phyloP scores from a whole-genome alignment of 1,284 basidiomycete genomes.

The Ustilago lituana region DNA sequence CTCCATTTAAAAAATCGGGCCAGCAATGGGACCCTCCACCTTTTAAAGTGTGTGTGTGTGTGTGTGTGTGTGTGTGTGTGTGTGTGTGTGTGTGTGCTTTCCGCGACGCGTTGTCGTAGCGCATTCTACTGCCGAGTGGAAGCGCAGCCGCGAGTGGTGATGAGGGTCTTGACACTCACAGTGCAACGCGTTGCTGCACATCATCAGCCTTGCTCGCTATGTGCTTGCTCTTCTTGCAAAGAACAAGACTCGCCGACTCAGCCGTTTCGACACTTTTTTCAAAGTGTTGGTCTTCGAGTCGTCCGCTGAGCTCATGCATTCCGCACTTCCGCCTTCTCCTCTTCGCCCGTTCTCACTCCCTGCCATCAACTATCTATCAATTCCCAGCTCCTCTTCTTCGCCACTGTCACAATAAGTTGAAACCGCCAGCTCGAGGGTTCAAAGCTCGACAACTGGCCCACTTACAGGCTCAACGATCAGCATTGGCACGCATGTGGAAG shows the following conservation, averaged over 20 bases:
- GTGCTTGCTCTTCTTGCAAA: too few species aligned
- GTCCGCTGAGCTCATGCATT: constrained; percentile 4
- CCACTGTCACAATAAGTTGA: too few species aligned
- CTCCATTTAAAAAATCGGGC: constrained; percentile 6
- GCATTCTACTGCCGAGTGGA: too few species aligned
- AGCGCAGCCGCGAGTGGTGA: neutral
- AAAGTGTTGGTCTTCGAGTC: constrained; percentile 34
- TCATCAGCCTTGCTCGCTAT: too few species aligned
- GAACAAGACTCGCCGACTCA: too few species aligned
- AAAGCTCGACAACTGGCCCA: too few species aligned
- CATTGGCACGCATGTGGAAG: too few species aligned
- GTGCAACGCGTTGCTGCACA: too few species aligned
- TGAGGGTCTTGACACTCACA: constrained; percentile 14
- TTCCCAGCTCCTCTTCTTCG: too few species aligned
- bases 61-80: neutral
- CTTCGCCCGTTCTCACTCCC: neutral
- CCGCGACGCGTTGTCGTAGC: constrained; percentile 28
- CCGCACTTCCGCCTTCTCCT: neutral
- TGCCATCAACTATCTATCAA: too few species aligned
- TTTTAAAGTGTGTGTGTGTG: neutral
- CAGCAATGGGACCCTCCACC: constrained; percentile 2
- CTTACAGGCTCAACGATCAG: too few species aligned
- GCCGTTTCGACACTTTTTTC: neutral
- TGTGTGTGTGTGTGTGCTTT: constrained; percentile 4
- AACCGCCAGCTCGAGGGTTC: too few species aligned